Percentiles rank a stretch among this genome's conserved stretches.
These are phyloP conservation scores for Leccinum pellstonianum DNA, from an alignment of 768 basidiomycete species.

Conservation along the genomic window DNA sequence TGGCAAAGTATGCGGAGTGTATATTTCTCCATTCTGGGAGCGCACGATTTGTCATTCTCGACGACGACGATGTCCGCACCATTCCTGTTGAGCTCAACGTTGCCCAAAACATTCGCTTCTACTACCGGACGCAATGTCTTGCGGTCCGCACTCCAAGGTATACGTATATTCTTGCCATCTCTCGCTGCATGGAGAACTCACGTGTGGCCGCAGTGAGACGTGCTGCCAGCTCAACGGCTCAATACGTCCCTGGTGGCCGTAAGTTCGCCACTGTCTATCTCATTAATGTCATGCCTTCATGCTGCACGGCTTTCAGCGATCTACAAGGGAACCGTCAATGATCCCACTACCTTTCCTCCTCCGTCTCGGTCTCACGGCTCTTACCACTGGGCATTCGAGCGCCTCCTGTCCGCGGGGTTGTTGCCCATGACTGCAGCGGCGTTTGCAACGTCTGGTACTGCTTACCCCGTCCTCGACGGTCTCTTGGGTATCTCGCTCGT, in stretches of 20 bases:
- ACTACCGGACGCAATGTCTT: constrained; percentile 39
- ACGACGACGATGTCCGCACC: constrained; percentile 46
- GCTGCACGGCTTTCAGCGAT: constrained; percentile 51
- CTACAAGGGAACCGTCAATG: constrained; percentile 90
- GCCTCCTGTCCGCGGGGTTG: constrained; percentile 81
- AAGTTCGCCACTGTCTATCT: constrained; percentile 30
- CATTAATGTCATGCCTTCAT: neutral
- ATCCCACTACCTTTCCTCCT: constrained; percentile 86
- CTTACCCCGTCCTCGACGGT: constrained; percentile 87
- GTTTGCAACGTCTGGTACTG: constrained; percentile 71
- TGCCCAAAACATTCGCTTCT: constrained; percentile 43
- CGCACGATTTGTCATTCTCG: neutral
- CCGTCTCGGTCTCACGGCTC: constrained; percentile 83
- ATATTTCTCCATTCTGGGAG: neutral
- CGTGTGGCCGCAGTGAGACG: constrained; percentile 37
- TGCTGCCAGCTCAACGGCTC: constrained; percentile 34
- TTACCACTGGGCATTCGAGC: constrained; percentile 92
- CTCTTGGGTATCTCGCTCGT: constrained; percentile 83
- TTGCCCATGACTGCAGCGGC: constrained; percentile 88
- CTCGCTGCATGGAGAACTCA: neutral
- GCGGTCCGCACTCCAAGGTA: constrained; percentile 44
- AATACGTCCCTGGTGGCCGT: constrained; percentile 74
- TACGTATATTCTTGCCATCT: neutral
- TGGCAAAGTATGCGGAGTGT: neutral
- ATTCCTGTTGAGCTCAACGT: constrained; percentile 47